These are phyloP conservation scores for Coniochaeta ligniaria DNA, from an alignment of 2,329 filamentous ascomycete genomes.

Conservation along the genomic window DNA sequence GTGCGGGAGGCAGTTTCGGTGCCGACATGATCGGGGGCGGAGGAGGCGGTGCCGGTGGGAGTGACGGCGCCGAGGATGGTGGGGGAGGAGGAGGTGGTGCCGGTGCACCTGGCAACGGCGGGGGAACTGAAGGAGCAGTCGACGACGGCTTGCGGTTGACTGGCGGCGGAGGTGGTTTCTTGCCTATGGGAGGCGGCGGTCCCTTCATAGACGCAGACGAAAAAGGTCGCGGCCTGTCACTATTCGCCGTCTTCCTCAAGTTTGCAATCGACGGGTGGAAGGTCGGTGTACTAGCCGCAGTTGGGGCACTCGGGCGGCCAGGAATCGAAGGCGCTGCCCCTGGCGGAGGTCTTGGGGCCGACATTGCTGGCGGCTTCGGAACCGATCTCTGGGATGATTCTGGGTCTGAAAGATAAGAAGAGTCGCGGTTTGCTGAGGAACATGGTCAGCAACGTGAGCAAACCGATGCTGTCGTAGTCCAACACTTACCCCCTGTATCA, in stretches of 20 bases:
- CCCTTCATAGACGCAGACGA: slow-evolving; percentile 56
- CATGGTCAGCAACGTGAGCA: no score
- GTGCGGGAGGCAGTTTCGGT: slow-evolving; percentile 32
- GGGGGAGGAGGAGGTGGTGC: slow-evolving; percentile 31
- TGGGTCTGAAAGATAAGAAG: slow-evolving; percentile 77
- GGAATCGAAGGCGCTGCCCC: slow-evolving; percentile 53
- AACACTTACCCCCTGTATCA: slow-evolving; percentile 56
- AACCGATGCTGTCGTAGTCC: no score
- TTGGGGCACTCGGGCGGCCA: slow-evolving; percentile 42
- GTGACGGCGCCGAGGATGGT: slow-evolving; percentile 25
- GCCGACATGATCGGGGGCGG: slow-evolving; percentile 34
- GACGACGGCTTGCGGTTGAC: slow-evolving; percentile 51
- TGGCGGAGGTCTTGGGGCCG: slow-evolving; percentile 54
- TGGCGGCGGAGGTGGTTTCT: slow-evolving; percentile 63
- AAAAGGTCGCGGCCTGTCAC: slow-evolving; percentile 44
- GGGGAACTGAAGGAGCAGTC: slow-evolving; percentile 25
- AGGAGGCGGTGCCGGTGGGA: slow-evolving; percentile 36
- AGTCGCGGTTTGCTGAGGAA: slow-evolving; percentile 51
- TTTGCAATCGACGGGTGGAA: slow-evolving; percentile 49
- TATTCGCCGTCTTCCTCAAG: slow-evolving; percentile 49
- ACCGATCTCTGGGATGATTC: slow-evolving; percentile 49
- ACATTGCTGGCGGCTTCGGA: slow-evolving; percentile 44
- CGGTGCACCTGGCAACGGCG: slow-evolving; percentile 19
- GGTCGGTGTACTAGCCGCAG: slow-evolving; percentile 38
- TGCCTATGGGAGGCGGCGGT: slow-evolving; percentile 71